Percentiles rank a stretch among this genome's conserved stretches.
These are phyloP conservation scores for Xanthoceras sorbifolium DNA, from an alignment of 345 rosid genomes.

Conservation along the genomic window DNA sequence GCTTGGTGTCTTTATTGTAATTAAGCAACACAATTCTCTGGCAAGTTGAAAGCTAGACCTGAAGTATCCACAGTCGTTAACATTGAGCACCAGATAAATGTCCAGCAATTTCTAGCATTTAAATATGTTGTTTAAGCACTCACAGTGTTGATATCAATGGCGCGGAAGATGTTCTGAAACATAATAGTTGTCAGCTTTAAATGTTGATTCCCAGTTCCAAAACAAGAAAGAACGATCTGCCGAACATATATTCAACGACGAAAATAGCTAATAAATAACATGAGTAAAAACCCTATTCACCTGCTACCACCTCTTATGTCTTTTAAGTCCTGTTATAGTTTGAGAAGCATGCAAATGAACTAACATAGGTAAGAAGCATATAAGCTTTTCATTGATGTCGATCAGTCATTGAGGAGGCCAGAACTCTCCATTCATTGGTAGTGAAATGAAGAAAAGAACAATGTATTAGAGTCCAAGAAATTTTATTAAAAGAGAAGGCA, in stretches of 20 bases:
- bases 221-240: constrained; percentile 96
- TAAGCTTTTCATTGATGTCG: not conserved
- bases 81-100: constrained; percentile 19
- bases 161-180: constrained; percentile 96
- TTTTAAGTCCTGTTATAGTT: not conserved
- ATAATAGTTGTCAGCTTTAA: constrained; percentile 77
- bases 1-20: constrained; percentile 88
- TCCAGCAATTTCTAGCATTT: constrained; percentile 14
- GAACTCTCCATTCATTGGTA: not conserved
- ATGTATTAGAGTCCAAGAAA: not conserved
- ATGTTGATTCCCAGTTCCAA: constrained; percentile 85
- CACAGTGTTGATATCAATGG: constrained; percentile 92
- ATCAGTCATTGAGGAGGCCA: not conserved
- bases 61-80: constrained; percentile 34
- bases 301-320: not conserved
- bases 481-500: not conserved
- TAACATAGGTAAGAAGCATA: not conserved
- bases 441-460: not conserved
- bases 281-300: not conserved
- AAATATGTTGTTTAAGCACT: constrained; percentile 28
- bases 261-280: not conserved
- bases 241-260: constrained; percentile 7
- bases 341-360: not conserved
- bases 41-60: constrained; percentile 93
- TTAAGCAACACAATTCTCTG: constrained; percentile 88